phyloP scores from a whole-genome alignment of 2,329 filamentous ascomycete genomes.

The Aquanectria penicillioides region DNA sequence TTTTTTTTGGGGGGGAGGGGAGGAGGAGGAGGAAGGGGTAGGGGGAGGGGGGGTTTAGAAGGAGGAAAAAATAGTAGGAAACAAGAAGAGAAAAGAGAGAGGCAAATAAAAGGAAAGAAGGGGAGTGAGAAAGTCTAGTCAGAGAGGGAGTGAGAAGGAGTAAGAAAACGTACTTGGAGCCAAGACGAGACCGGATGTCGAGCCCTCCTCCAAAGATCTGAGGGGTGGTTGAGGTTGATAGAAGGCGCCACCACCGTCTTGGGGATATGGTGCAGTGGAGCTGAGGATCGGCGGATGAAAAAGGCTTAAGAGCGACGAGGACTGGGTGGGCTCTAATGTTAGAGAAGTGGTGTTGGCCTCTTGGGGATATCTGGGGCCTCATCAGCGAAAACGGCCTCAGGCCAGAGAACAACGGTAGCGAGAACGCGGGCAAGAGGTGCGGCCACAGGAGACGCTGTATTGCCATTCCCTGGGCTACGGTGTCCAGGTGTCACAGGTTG shows the following conservation, averaged over 20 bases:
- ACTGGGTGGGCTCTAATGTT: conserved; percentile 64
- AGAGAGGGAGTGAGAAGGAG: conserved; percentile 3
- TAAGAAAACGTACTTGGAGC: conserved; percentile 60
- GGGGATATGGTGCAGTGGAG: conserved; percentile 58
- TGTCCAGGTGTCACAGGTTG: conserved; percentile 43
- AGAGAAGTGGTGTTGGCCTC: conserved; percentile 63
- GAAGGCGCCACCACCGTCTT: conserved; percentile 58
- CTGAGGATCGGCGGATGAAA: conserved; percentile 62
- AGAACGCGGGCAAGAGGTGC: conserved; percentile 37
- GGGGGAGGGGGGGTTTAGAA: not conserved
- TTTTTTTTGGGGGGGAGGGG: not conserved
- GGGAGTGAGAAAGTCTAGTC: not conserved
- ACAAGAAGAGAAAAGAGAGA: not conserved
- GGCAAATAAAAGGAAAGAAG: conserved; percentile 8
- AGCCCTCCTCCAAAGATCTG: conserved; percentile 59
- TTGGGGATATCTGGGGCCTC: conserved; percentile 61
- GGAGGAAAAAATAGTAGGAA: not conserved
- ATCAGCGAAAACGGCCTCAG: conserved; percentile 40
- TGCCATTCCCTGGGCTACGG: conserved; percentile 43
- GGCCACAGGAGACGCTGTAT: conserved; percentile 43
- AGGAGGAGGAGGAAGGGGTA: not conserved
- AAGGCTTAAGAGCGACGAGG: conserved; percentile 60
- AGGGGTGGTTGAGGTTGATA: conserved; percentile 56
- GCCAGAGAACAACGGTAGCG: conserved; percentile 30
- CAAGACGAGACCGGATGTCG: conserved; percentile 64